These are phyloP conservation scores for Penicillium samsonianum DNA, from an alignment of 495 filamentous ascomycete genomes.

Conservation along the genomic window DNA sequence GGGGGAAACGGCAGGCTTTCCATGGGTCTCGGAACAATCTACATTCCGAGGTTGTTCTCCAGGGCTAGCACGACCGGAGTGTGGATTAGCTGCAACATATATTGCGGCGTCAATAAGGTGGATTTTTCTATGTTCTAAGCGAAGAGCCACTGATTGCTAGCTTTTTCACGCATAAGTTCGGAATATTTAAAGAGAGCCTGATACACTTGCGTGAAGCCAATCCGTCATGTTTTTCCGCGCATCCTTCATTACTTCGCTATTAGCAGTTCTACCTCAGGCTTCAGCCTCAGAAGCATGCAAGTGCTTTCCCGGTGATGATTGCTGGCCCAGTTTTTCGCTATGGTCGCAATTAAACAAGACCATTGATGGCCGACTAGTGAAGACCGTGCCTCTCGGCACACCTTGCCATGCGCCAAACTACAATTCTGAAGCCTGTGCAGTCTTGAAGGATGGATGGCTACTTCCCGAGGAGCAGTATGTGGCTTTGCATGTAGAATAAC, in stretches of 20 bases:
- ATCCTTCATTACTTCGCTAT: constrained; percentile 10
- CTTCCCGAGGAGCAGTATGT: constrained; percentile 37
- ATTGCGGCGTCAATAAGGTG: neutral
- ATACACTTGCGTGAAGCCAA: neutral
- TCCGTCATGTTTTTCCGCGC: neutral
- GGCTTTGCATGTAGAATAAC: neutral
- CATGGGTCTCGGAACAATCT: neutral
- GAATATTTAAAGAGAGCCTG: neutral
- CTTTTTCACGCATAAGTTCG: neutral
- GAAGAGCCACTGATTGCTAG: neutral
- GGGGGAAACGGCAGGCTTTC: no score
- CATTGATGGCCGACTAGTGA: constrained; percentile 45
- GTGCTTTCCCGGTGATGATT: constrained; percentile 42
- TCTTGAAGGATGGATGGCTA: constrained; percentile 32
- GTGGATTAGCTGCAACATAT: neutral
- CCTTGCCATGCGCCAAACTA: constrained; percentile 50
- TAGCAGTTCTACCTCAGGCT: constrained; percentile 12
- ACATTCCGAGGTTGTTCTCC: no score
- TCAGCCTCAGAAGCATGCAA: constrained; percentile 23
- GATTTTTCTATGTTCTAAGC: neutral
- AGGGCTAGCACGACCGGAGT: no score
- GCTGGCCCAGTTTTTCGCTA: constrained; percentile 52
- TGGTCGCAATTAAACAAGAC: constrained; percentile 49
- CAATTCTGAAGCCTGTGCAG: constrained; percentile 31
- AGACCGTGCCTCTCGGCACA: constrained; percentile 44